Evolutionary conservation across 176 grass and related monocot genomes (phyloP).

Genomic region (Aegilops umbellulata): DNA sequence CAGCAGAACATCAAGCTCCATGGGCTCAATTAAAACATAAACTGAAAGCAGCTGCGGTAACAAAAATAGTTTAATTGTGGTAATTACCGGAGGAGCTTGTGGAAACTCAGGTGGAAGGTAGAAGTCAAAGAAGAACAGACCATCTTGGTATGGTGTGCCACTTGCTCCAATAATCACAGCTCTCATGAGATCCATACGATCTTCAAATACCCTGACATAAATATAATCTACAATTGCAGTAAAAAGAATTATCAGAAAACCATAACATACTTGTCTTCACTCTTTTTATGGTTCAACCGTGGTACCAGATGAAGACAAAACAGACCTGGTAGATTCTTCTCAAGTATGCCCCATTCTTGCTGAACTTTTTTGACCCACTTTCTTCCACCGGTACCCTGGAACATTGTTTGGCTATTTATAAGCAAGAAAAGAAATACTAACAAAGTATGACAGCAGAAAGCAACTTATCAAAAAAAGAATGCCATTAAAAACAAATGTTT

Average conservation of each 20-base stretch:
- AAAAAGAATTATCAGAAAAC: slow-evolving; percentile 40
- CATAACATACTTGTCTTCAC: neutral
- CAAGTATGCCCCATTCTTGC: slow-evolving; percentile 97
- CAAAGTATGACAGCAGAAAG: slow-evolving; percentile 5
- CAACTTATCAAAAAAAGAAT: neutral
- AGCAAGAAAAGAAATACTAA: slow-evolving; percentile 28
- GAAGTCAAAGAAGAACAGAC: slow-evolving; percentile 99
- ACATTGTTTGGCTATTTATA: neutral
- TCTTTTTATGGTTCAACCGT: slow-evolving; percentile 10
- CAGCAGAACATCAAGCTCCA: neutral
- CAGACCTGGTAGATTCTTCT: slow-evolving; percentile 93
- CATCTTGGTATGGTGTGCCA: slow-evolving; percentile 97
- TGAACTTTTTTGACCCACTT: slow-evolving; percentile 96
- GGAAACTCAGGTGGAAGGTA: slow-evolving; percentile 86
- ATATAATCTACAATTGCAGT: slow-evolving; percentile 73
- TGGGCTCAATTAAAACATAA: neutral
- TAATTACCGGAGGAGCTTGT: slow-evolving; percentile 87
- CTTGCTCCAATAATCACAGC: slow-evolving; percentile 90
- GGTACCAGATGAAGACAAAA: neutral
- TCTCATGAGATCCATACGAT: slow-evolving; percentile 92
- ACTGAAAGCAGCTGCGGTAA: neutral
- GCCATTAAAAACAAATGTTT: neutral
- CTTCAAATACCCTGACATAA: slow-evolving; percentile 97
- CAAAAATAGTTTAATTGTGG: slow-evolving; percentile 10
- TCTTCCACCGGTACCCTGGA: slow-evolving; percentile 68